Evolutionary conservation across 2,329 filamentous ascomycete genomes (phyloP).

Genomic region (Aspergillus sojae): DNA sequence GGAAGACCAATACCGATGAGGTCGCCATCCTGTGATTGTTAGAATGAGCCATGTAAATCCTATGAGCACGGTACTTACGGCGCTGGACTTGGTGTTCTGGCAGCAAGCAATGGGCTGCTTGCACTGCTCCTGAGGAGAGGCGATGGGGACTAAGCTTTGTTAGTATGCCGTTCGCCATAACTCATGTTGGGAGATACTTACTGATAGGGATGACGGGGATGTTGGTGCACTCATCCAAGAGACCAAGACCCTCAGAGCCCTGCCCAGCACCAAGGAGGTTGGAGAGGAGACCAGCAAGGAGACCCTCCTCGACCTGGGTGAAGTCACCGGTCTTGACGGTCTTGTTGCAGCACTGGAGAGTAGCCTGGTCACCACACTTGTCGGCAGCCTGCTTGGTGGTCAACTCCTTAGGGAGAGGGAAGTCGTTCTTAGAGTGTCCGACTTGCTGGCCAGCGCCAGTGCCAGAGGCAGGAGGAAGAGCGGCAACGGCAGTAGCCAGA

Average conservation of each 20-base stretch:
- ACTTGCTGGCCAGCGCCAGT: conserved; percentile 33
- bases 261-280: conserved; percentile 39
- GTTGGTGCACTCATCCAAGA: conserved; percentile 48
- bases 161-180: background rate
- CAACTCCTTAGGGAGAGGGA: conserved; percentile 34
- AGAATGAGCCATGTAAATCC: too few relatives aligned
- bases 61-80: conserved; percentile 24
- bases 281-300: conserved; percentile 37
- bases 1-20: conserved; percentile 41
- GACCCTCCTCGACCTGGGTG: conserved; percentile 34
- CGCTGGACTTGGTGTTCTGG: conserved; percentile 37
- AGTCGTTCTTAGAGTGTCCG: conserved; percentile 36
- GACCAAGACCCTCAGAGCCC: conserved; percentile 37
- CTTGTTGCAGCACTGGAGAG: conserved; percentile 46
- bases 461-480: conserved; percentile 30
- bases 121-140: conserved; percentile 41
- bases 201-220: conserved; percentile 30
- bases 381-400: conserved; percentile 42
- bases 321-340: conserved; percentile 38
- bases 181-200: conserved; percentile 19
- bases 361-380: conserved; percentile 42
- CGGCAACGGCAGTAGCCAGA: conserved; percentile 37
- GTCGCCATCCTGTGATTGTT: conserved; percentile 29
- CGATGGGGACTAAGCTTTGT: conserved; percentile 31
- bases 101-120: conserved; percentile 46